Evolutionary conservation across 257 asterid species (phyloP), one percentile per base, ranked within the genome.

Genomic region (Coffea canephora): DNA sequence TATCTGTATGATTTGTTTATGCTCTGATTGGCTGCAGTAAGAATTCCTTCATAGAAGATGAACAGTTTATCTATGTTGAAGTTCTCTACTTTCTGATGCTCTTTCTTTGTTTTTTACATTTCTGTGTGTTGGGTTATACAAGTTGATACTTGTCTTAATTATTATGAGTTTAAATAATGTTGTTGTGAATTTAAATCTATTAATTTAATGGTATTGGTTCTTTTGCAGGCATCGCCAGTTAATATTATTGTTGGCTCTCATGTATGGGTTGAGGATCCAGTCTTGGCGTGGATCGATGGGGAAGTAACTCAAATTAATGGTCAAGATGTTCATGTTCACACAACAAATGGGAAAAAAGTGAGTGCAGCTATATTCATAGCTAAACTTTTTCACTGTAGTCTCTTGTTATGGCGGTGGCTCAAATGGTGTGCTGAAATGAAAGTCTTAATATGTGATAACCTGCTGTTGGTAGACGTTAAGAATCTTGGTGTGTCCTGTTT

Each of bases 261-360:
- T 85, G 99, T 92, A 75, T 96, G 98, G 99, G 91, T 89, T 79
- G 99, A 96, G 90, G 99, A 96, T 86, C 91, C 95, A 31, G 83
- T 69, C 83, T 88, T 92, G 91, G 99, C 98, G 79, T 96, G 99
- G 99, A 78, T 89, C 71, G 96, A 96, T 87, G 99, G 99, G 81
- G 94, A 91, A 89, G 97, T 96, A 31, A 85, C 83, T 81, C 88
- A 85, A 79, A 89, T 96, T 84, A 86, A 85, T 57, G 97, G 97
- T 85, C 95, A 89, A 88, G 89, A 92, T 89, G 93, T 94, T 89
- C 97, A 92, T 77, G 94, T 96, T 82, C 87, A 85, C 78, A 89
- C 93, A 64, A 86, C 96, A 64, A 89, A 88, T 82, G 97, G 96
- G 76, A 94, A 90, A 87, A 88, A 86, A 87, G 99, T 96, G 83